Evolutionary conservation across 148 eudicot genomes (phyloP).

Genomic region (Amaranthus cruentus): DNA sequence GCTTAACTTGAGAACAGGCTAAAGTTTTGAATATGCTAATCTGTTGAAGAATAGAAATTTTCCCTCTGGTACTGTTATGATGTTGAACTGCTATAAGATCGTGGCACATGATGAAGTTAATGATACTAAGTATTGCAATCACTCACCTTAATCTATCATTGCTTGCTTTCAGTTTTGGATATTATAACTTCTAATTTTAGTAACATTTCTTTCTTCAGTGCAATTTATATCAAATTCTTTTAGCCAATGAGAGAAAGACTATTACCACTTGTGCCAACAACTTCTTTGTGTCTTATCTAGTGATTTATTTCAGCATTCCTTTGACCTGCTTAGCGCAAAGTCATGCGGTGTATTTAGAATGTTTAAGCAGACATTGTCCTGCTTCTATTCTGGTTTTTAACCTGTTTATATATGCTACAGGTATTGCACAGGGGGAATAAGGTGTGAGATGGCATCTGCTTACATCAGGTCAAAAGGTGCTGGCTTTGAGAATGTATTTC

Average conservation of each 20-base stretch:
- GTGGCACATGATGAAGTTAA: conserved; percentile 1
- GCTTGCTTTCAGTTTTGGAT: too few relatives aligned
- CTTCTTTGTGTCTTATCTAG: neutral
- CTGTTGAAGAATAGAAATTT: neutral
- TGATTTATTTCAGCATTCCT: neutral
- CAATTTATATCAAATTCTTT: neutral
- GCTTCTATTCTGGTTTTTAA: neutral
- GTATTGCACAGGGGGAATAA: conserved; percentile 99
- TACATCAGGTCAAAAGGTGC: conserved; percentile 88
- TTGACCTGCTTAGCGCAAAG: neutral
- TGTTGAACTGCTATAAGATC: neutral
- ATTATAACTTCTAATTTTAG: neutral
- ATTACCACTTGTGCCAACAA: neutral
- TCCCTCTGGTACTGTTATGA: neutral
- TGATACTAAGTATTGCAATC: neutral
- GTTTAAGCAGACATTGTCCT: neutral
- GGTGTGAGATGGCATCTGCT: conserved; percentile 99
- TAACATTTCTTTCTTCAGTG: neutral
- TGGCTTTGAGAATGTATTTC: conserved; percentile 96
- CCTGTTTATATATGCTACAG: conserved; percentile 31
- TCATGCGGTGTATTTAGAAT: neutral
- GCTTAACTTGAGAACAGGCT: neutral
- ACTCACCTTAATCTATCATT: neutral
- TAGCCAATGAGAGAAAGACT: neutral
- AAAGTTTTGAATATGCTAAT: neutral